Evolutionary conservation across 2,329 filamentous ascomycete genomes (phyloP).

Genomic region (Aspergillus piperis): DNA sequence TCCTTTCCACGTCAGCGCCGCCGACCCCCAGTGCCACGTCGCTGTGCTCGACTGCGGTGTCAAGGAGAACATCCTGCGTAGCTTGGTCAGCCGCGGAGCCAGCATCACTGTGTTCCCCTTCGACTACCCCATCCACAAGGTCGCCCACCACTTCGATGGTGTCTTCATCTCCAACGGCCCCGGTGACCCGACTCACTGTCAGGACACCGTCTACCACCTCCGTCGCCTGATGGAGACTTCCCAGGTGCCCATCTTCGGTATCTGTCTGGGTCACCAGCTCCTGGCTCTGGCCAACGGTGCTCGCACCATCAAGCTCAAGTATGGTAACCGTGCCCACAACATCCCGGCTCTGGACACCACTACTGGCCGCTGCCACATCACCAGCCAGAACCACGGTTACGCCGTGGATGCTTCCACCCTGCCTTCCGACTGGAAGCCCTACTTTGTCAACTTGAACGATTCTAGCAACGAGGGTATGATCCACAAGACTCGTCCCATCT

Average conservation of each 20-base stretch:
- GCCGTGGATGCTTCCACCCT: constrained; percentile 85
- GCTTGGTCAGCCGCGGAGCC: constrained; percentile 85
- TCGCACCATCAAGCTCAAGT: constrained; percentile 95
- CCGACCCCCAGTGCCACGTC: constrained; percentile 81
- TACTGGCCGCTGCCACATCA: constrained; percentile 97
- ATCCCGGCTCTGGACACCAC: constrained; percentile 93
- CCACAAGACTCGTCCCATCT: constrained; percentile 93
- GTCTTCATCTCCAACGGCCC: constrained; percentile 99
- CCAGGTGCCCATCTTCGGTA: constrained; percentile 92
- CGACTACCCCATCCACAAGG: constrained; percentile 97
- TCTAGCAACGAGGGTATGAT: constrained; percentile 97
- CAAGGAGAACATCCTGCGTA: constrained; percentile 99
- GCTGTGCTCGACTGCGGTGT: constrained; percentile 97
- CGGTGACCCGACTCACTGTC: constrained; percentile 96
- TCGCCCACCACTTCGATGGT: constrained; percentile 95
- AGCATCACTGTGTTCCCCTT: constrained; percentile 94
- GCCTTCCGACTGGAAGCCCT: constrained; percentile 87
- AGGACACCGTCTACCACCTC: constrained; percentile 90
- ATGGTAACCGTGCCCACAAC: constrained; percentile 98
- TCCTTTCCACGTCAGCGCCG: constrained; percentile 89
- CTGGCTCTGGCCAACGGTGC: constrained; percentile 86
- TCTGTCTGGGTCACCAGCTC: constrained; percentile 96
- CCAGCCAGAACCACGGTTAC: constrained; percentile 97
- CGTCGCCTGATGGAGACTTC: constrained; percentile 87
- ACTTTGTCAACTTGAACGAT: constrained; percentile 98